phyloP scores from a whole-genome alignment of 352 stramenopile species.

The Pythium rhizo-oryzae region DNA sequence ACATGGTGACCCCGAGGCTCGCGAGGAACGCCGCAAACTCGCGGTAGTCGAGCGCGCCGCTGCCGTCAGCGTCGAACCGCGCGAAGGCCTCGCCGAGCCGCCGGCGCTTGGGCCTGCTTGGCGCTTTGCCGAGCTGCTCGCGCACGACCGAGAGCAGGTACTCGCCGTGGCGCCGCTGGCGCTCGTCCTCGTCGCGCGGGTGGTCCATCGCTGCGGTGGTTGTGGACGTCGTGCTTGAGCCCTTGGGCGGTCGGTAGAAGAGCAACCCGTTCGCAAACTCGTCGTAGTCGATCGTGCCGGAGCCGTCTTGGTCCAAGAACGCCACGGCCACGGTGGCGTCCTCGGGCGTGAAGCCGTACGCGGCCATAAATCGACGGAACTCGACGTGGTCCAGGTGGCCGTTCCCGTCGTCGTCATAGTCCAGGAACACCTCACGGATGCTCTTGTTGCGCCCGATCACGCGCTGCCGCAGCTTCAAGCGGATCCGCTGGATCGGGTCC shows the following conservation, averaged over 20 bases:
- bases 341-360: conserved; percentile 54
- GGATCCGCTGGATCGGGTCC: conserved; percentile 57
- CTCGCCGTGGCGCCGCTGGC: conserved; percentile 13
- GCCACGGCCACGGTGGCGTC: conserved; percentile 47
- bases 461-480: conserved; percentile 56
- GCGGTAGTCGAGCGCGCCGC: conserved; percentile 50
- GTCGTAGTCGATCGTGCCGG: conserved; percentile 73
- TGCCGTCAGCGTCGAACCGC: conserved; percentile 57
- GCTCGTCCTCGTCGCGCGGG: conserved; percentile 5
- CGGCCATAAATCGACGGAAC: conserved; percentile 66
- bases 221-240: too few relatives aligned
- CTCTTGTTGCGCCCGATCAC: conserved; percentile 76
- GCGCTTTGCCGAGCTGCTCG: conserved; percentile 10
- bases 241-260: conserved; percentile 47
- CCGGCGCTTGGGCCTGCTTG: conserved; percentile 6
- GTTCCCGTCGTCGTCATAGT: conserved; percentile 64
- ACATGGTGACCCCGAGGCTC: conserved; percentile 59
- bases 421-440: conserved; percentile 72
- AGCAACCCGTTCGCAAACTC: conserved; percentile 71
- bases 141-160: conserved; percentile 27
- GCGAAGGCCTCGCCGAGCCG: conserved; percentile 45
- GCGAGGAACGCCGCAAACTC: conserved; percentile 65
- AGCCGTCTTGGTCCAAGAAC: conserved; percentile 62
- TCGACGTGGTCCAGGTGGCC: conserved; percentile 66
- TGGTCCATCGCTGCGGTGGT: not conserved